Percentiles rank a stretch among this genome's conserved stretches.
Evolutionary conservation across 176 grass and related monocot genomes (phyloP).

Genomic region (Zoysia japonica): DNA sequence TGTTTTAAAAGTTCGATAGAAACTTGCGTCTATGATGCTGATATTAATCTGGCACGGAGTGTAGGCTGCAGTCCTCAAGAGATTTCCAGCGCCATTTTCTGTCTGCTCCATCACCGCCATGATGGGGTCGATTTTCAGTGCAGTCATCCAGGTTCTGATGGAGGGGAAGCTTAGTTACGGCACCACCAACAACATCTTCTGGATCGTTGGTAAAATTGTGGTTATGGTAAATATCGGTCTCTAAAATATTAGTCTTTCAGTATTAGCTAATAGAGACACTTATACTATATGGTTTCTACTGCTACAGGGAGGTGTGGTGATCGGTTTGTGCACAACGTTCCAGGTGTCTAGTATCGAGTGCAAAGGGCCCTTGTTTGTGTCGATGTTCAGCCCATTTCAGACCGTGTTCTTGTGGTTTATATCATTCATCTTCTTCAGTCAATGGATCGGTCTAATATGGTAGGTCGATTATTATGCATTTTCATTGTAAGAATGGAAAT

Average conservation of each 20-base stretch:
- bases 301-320: conserved; percentile 46
- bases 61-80: conserved; percentile 47
- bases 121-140: conserved; percentile 57
- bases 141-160: conserved; percentile 42
- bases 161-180: conserved; percentile 42
- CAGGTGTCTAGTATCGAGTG: conserved; percentile 47
- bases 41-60: conserved; percentile 5
- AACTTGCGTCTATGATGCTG: background rate
- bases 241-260: background rate
- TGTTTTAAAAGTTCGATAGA: background rate
- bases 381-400: conserved; percentile 61
- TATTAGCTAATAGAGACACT: background rate
- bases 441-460: conserved; percentile 51
- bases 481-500: background rate
- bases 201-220: conserved; percentile 32
- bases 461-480: conserved; percentile 1
- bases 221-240: conserved; percentile 30
- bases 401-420: conserved; percentile 42
- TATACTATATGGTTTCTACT: background rate
- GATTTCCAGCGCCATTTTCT: conserved; percentile 48
- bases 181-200: background rate
- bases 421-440: conserved; percentile 42
- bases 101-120: conserved; percentile 36
- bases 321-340: conserved; percentile 38
- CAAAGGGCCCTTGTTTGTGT: conserved; percentile 54